Conservation (phyloP, 495 filamentous ascomycete species). For the Penicillium desertorum region DNA sequence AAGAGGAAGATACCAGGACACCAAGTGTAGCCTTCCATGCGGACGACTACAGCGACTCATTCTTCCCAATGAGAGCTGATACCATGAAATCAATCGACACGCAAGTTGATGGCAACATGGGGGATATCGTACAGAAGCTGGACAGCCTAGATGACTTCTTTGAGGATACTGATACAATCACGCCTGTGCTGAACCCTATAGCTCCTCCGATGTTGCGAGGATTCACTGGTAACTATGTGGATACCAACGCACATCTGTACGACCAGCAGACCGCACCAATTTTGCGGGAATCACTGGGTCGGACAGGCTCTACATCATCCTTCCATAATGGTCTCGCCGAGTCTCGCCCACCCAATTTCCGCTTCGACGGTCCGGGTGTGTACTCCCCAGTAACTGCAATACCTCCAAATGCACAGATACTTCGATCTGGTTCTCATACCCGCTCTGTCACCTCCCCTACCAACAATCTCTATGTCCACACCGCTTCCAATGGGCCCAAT, state of each 20-base stretch:
- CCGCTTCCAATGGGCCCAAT: constrained; percentile 26
- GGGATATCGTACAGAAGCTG: constrained; percentile 84
- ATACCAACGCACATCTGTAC: constrained; percentile 82
- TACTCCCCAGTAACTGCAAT: constrained; percentile 45
- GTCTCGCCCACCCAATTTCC: constrained; percentile 54
- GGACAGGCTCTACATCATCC: constrained; percentile 68
- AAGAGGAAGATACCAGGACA: constrained; percentile 61
- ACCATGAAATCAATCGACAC: constrained; percentile 92
- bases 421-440: constrained; percentile 61
- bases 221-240: constrained; percentile 63
- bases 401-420: constrained; percentile 27
- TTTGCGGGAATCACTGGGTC: constrained; percentile 73
- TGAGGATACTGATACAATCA: constrained; percentile 59
- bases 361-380: constrained; percentile 61
- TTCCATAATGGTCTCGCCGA: constrained; percentile 90
- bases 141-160: constrained; percentile 97
- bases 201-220: constrained; percentile 59
- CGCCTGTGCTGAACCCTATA: constrained; percentile 42
- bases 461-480: constrained; percentile 54
- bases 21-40: constrained; percentile 89
- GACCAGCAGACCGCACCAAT: constrained; percentile 94
- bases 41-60: constrained; percentile 80
- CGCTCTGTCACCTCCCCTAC: constrained; percentile 72
- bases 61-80: constrained; percentile 76
- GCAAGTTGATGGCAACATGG: constrained; percentile 72